phyloP scores from a whole-genome alignment of 768 basidiomycete species.

The Phaffia tasmanica region DNA sequence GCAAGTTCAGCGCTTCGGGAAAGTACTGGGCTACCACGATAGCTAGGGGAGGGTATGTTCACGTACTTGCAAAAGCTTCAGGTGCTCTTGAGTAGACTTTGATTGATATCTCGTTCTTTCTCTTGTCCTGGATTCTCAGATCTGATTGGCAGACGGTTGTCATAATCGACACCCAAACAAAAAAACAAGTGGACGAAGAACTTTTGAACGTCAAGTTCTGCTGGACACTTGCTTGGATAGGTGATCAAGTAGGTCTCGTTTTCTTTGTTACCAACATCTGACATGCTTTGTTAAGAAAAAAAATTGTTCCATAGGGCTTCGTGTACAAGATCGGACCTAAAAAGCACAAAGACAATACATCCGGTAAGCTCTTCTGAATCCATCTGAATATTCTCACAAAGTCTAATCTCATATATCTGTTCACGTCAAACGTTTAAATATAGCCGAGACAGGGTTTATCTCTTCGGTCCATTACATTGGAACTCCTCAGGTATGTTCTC shows the following conservation, averaged over 20 bases:
- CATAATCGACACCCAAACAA: constrained; percentile 8
- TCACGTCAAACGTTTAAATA: neutral
- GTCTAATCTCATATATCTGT: too few species aligned
- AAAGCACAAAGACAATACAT: constrained; percentile 20
- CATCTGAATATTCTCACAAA: neutral
- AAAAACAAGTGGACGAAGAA: constrained; percentile 17
- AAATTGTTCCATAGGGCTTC: constrained; percentile 11
- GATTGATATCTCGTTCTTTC: neutral
- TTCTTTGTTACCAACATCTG: neutral
- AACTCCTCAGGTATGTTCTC: constrained; percentile 12
- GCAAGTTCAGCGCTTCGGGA: constrained; percentile 1
- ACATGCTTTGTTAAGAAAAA: too few species aligned
- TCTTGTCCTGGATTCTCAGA: neutral
- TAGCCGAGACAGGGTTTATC: constrained; percentile 16
- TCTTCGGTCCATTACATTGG: constrained; percentile 17
- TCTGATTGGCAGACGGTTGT: constrained; percentile 22
- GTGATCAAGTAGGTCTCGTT: constrained; percentile 4
- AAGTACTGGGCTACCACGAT: constrained; percentile 19
- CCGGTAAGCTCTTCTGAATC: neutral
- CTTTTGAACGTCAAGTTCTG: constrained; percentile 21
- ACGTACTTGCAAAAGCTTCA: neutral
- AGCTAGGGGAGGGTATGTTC: constrained; percentile 7
- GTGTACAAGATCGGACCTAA: constrained; percentile 10
- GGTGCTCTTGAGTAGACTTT: neutral
- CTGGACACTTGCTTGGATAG: constrained; percentile 21